Percentiles rank a stretch among this genome's conserved stretches.
Evolutionary conservation across 768 basidiomycete species (phyloP).

Genomic region (Punctularia strigosozonata): DNA sequence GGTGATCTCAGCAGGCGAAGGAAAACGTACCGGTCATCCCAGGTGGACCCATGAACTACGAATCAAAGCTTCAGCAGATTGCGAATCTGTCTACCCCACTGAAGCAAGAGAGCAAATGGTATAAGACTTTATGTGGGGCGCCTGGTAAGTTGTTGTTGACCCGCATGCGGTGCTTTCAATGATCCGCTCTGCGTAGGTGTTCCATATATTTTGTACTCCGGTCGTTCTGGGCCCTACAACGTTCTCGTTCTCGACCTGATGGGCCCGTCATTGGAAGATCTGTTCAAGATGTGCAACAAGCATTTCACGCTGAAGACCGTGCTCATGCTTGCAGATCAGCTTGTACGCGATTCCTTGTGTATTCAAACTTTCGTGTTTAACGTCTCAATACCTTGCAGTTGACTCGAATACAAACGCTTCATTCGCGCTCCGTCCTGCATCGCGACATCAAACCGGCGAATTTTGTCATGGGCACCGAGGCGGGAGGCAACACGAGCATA

Average conservation of each 20-base stretch:
- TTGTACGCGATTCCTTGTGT: constrained; percentile 39
- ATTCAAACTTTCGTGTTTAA: not conserved
- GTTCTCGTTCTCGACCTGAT: constrained; percentile 97
- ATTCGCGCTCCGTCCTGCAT: constrained; percentile 89
- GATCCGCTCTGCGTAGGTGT: too few species aligned
- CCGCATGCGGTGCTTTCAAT: too few species aligned
- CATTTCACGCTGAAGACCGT: constrained; percentile 94
- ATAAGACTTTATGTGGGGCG: constrained; percentile 84
- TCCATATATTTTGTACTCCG: constrained; percentile 88
- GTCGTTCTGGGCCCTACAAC: constrained; percentile 88
- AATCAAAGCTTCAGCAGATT: too few species aligned
- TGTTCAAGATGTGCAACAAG: constrained; percentile 82
- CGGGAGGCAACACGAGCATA: constrained; percentile 49
- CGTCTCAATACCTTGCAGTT: constrained; percentile 35
- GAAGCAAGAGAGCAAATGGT: constrained; percentile 84
- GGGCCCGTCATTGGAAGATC: constrained; percentile 79
- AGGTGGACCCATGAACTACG: too few species aligned
- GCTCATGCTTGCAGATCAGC: constrained; percentile 85
- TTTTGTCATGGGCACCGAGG: constrained; percentile 93
- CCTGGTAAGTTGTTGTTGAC: too few species aligned
- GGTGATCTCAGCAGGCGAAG: too few species aligned
- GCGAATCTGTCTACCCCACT: too few species aligned
- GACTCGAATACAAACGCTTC: constrained; percentile 93
- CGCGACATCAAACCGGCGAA: constrained; percentile 98
- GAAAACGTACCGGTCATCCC: too few species aligned